Evolutionary conservation across 2,329 filamentous ascomycete genomes (phyloP), one percentile per base, ranked within the genome.

Genomic region (Trichoderma oligosporum): DNA sequence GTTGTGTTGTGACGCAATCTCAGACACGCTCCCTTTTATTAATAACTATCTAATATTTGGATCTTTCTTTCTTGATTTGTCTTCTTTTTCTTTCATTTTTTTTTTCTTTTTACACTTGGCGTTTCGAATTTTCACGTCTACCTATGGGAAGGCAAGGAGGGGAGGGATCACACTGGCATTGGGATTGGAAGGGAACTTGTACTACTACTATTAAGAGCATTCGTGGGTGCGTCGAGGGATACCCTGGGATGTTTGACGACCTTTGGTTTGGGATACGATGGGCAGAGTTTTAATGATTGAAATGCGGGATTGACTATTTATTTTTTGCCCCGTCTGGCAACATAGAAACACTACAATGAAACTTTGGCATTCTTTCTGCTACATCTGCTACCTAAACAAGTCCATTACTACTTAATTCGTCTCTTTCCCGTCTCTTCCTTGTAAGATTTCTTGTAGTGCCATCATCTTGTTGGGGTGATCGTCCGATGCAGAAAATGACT

Each of bases 211-310:
- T 16, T 44, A 36, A 38, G 51, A 55, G 49, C 44, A 58, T 58
- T 55, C 44, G 49, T 49, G 51, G 51, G 42, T 58, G 51, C 49
- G 57, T 58, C 57, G 57, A 41, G 57, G 49, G 49, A 55, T 47
- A 54, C 57, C 57, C 49, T 54, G 57, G 57, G 57, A 58, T 58
- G 57, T 48, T n/a, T 58, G 57, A 58, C 44, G 57, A 44, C 48
- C 35, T 45, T 27, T 22, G 41, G 41, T n/a, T 49, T 55, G 16
- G 49, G 49, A 49, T 45, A 48, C 33, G 48, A 55, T 36, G 46
- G 49, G 39, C 35, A 44, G 47, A 42, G 44, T 33, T n/a, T 39
- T 47, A 53, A 58, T 46, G 56, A 58, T 58, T 58, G 56, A 52
- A 58, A 58, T 41, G 56, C 36, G 48, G 56, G 42, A 53, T 53